Base-by-base conservation (phyloP, 495 filamentous ascomycete genomes). In the Aspergillus diversus region DNA sequence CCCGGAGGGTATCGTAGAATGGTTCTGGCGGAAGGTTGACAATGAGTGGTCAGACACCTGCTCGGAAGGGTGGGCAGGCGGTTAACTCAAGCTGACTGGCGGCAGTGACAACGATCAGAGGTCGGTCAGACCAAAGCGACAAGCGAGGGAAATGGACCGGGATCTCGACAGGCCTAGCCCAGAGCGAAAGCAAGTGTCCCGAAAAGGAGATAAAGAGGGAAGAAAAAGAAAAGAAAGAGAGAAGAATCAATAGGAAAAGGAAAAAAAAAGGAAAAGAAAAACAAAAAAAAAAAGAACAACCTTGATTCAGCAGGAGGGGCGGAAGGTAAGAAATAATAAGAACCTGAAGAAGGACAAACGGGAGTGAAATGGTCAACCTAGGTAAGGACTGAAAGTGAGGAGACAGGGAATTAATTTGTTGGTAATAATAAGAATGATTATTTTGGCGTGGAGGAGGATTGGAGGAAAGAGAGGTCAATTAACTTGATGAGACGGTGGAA, bases 121-220 rank as follows among this genome's bases (percentile, higher is more conserved):
- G 69, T 66, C 62, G 63, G 63, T 66, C 66, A 59, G 65, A 60
- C 68, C 66, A 73, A 69, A 65, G 63, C 60, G 37, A 68, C 66
- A 69, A 74, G 71, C 67, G 69, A 74, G 55, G 59, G 71, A 68
- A 71, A 72, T 64, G 61, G 68, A 74, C 66, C 50, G 51, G 69
- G 61, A 58, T 67, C 39, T 59, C 59, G 60, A 46, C 46, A 48
- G 57, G 60, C 51, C 57, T 62, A 67, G 60, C 50, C 65, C 60
- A 52, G 60, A 59, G 51, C 55, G 47, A 63, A 57, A 33, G 58
- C 51, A 66, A 33, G 51, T 60, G 60, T 49, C 66, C 57, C 34
- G 60, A 54, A 55, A 43, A 42, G 52, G 63, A 61, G 48, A 59
- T 58, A 58, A 64, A 66, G 61, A 61, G 52, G 51, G 55, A 49